A percentile compares a stretch with the other conserved stretches of the same genome.
Conservation (phyloP, 306 rosid species). For the Corylus americana region DNA sequence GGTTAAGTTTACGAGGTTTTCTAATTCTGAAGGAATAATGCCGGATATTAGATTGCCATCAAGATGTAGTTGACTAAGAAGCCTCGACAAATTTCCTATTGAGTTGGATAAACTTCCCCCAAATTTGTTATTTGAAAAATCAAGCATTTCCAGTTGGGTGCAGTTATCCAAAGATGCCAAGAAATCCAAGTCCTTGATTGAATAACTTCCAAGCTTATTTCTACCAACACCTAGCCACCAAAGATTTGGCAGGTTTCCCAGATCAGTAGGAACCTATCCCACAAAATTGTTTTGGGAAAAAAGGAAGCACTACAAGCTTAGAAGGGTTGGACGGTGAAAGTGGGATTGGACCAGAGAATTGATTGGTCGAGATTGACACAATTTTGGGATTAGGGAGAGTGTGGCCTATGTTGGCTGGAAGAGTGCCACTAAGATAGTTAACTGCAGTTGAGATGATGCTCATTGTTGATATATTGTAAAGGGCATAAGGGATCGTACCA, state of each 20-base stretch:
- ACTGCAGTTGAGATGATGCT: neutral
- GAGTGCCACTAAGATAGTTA: neutral
- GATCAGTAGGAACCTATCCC: constrained; percentile 20
- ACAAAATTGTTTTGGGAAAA: neutral
- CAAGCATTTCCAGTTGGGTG: constrained; percentile 10
- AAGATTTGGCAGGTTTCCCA: constrained; percentile 19
- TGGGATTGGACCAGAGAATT: constrained; percentile 40
- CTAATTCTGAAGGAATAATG: constrained; percentile 27
- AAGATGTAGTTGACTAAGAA: neutral
- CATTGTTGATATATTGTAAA: neutral
- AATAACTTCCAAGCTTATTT: constrained; percentile 37
- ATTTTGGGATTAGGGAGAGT: too few relatives aligned
- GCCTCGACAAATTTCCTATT: constrained; percentile 35
- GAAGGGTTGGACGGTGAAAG: constrained; percentile 39
- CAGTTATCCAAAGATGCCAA: constrained; percentile 29
- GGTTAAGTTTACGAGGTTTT: constrained; percentile 18
- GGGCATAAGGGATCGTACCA: neutral
- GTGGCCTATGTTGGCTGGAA: too few relatives aligned
- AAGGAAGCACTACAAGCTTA: neutral
- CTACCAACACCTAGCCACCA: neutral
- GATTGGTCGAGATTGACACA: constrained; percentile 1
- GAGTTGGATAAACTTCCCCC: constrained; percentile 38
- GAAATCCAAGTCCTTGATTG: constrained; percentile 26
- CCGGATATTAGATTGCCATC: constrained; percentile 20
- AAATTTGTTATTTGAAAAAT: constrained; percentile 26